phyloP scores from a whole-genome alignment of 1,284 basidiomycete species.

The Gymnopus androsaceus region DNA sequence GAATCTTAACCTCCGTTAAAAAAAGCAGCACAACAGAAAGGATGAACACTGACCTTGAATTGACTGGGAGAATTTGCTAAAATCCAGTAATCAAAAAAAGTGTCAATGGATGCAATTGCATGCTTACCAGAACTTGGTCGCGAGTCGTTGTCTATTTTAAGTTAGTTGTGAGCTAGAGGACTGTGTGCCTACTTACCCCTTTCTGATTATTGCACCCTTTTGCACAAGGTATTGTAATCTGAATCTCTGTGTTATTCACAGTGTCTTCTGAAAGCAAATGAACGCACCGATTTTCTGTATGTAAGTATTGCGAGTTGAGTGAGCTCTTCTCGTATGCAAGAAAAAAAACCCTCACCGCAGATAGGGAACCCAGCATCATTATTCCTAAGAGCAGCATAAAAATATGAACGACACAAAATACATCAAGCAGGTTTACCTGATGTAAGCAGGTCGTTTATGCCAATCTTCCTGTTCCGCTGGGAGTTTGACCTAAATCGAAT shows the following conservation, averaged over 20 bases:
- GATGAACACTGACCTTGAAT: slow-evolving; percentile 49
- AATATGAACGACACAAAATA: too few species aligned
- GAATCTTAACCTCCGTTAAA: slow-evolving; percentile 50
- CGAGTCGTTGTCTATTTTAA: slow-evolving; percentile 62
- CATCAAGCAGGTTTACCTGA: too few species aligned
- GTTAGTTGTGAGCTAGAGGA: slow-evolving; percentile 3
- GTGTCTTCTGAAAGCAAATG: neutral
- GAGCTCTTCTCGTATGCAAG: too few species aligned
- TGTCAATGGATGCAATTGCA: slow-evolving; percentile 15
- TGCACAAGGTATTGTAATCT: slow-evolving; percentile 81
- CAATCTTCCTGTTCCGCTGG: slow-evolving; percentile 80
- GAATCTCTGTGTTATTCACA: slow-evolving; percentile 26
- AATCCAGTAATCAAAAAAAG: slow-evolving; percentile 24
- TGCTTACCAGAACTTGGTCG: slow-evolving; percentile 73
- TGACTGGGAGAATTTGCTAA: slow-evolving; percentile 73
- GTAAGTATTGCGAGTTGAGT: too few species aligned
- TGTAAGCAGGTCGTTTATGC: slow-evolving; percentile 79
- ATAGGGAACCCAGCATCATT: slow-evolving; percentile 75
- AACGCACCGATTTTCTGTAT: slow-evolving; percentile 75
- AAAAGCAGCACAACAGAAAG: slow-evolving; percentile 5
- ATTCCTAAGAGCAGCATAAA: too few species aligned
- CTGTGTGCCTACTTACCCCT: slow-evolving; percentile 55
- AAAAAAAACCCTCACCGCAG: too few species aligned
- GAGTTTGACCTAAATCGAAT: slow-evolving; percentile 65
- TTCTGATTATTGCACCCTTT: slow-evolving; percentile 80